A percentile compares a stretch with the other conserved stretches of the same genome.
These are phyloP conservation scores for Sporothrix schenckii DNA, from an alignment of 2,329 filamentous ascomycete species.

Conservation along the genomic window DNA sequence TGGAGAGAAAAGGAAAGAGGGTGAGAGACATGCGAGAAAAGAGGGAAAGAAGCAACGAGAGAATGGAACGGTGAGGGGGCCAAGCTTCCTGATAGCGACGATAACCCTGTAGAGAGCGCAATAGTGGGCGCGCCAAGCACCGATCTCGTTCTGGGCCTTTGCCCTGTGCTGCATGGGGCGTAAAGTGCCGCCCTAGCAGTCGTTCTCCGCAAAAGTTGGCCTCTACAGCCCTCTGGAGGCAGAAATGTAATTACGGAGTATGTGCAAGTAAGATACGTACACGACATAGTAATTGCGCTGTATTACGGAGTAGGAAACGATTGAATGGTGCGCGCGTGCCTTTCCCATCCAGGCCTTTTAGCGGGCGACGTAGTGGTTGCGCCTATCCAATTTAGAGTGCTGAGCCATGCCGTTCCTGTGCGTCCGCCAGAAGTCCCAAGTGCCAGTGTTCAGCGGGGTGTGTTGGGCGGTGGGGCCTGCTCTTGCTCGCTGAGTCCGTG, in stretches of 20 bases:
- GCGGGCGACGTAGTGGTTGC: background rate
- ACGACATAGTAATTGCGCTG: too few relatives aligned
- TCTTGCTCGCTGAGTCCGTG: background rate
- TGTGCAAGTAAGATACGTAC: too few relatives aligned
- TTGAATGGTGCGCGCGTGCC: background rate
- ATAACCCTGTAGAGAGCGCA: slow-evolving; percentile 9
- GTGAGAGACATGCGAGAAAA: background rate
- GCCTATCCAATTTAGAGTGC: slow-evolving; percentile 15
- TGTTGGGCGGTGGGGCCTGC: background rate
- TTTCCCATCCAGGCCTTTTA: background rate
- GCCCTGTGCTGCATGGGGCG: background rate
- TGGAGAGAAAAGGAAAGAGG: background rate
- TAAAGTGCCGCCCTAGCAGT: background rate
- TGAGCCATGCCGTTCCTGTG: slow-evolving; percentile 1
- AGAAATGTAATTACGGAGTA: too few relatives aligned
- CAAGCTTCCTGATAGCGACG: slow-evolving; percentile 24
- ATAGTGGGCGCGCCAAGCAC: slow-evolving; percentile 19
- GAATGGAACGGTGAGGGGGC: slow-evolving; percentile 6
- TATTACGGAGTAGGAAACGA: too few relatives aligned
- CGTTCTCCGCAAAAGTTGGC: background rate
- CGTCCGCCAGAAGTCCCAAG: background rate
- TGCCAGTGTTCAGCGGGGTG: background rate
- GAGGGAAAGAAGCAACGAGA: slow-evolving; percentile 7
- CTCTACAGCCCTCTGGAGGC: background rate
- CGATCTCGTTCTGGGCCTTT: slow-evolving; percentile 27